phyloP scores from a whole-genome alignment of 2,329 filamentous ascomycete genomes.

The Golovinomyces cichoracearum region DNA sequence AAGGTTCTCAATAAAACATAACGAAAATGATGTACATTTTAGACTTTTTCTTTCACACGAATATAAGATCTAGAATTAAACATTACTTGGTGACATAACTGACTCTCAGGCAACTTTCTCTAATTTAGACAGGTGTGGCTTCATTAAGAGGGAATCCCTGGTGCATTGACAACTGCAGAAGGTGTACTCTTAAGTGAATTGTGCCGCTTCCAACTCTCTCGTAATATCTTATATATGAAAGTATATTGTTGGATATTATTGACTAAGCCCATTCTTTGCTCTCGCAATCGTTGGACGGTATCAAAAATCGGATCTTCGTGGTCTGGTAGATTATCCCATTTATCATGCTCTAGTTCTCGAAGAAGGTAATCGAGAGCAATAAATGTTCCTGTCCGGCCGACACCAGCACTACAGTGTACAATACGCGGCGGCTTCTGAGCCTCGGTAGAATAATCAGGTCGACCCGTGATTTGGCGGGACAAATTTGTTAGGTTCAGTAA shows the following conservation, averaged over 20 bases:
- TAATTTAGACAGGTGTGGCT: too few species aligned
- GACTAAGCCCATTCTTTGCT: slow-evolving; percentile 7
- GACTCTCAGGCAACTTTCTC: too few species aligned
- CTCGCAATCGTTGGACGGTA: slow-evolving; percentile 5
- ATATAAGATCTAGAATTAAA: too few species aligned
- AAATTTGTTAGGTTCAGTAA: slow-evolving; percentile 4
- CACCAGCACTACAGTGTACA: slow-evolving; percentile 85
- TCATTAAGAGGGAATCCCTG: too few species aligned
- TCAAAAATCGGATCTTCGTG: slow-evolving; percentile 6
- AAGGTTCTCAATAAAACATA: too few species aligned
- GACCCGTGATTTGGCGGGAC: background rate
- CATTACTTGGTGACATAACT: too few species aligned
- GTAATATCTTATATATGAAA: slow-evolving; percentile 6
- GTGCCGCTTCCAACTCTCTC: slow-evolving; percentile 4
- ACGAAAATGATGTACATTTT: too few species aligned
- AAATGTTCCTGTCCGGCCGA: slow-evolving; percentile 80
- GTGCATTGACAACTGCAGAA: too few species aligned
- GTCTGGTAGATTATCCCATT: slow-evolving; percentile 3
- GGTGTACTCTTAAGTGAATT: too few species aligned
- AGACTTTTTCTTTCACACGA: too few species aligned
- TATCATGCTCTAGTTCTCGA: slow-evolving; percentile 4
- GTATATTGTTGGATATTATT: slow-evolving; percentile 4
- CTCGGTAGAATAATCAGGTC: background rate
- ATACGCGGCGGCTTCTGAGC: slow-evolving; percentile 17
- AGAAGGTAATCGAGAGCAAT: slow-evolving; percentile 7